Evolutionary conservation across 352 stramenopile species (phyloP).

Genomic region (Pythium biforme): DNA sequence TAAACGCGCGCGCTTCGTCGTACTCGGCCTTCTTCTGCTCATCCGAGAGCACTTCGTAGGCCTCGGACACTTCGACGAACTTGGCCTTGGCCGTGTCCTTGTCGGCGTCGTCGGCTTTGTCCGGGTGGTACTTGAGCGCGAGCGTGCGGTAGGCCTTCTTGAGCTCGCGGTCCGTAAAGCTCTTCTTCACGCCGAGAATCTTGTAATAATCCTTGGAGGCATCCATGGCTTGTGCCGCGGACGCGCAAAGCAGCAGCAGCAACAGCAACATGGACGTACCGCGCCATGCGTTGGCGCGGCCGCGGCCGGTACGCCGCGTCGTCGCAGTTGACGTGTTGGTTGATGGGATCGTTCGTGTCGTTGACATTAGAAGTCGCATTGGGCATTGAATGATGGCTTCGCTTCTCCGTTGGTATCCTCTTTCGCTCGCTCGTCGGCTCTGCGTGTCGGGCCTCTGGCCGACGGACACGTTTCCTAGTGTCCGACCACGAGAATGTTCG

Average conservation of each 20-base stretch:
- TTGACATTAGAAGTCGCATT: neutral
- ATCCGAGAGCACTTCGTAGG: constrained; percentile 93
- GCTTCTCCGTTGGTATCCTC: neutral
- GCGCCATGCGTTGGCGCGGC: neutral
- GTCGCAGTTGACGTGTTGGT: no score
- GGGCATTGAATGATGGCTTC: neutral
- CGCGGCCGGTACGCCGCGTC: neutral
- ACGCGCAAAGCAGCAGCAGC: constrained; percentile 23
- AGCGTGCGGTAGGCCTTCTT: constrained; percentile 89
- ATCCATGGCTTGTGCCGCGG: constrained; percentile 42
- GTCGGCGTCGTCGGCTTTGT: constrained; percentile 79
- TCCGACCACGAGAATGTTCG: constrained; percentile 31
- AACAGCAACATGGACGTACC: constrained; percentile 28
- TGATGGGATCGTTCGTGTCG: neutral
- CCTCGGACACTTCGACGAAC: constrained; percentile 91
- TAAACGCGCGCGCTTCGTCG: constrained; percentile 70
- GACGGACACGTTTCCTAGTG: constrained; percentile 23
- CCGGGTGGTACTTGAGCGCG: constrained; percentile 88
- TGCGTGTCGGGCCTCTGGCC: neutral
- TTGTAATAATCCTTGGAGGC: constrained; percentile 83
- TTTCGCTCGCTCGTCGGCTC: constrained; percentile 4
- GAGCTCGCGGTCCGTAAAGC: constrained; percentile 73
- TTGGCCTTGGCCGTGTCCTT: constrained; percentile 87
- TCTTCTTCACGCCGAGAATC: constrained; percentile 67
- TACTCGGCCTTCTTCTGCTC: constrained; percentile 88